Conservation (phyloP, 257 asterid species). For the Vinca minor region DNA sequence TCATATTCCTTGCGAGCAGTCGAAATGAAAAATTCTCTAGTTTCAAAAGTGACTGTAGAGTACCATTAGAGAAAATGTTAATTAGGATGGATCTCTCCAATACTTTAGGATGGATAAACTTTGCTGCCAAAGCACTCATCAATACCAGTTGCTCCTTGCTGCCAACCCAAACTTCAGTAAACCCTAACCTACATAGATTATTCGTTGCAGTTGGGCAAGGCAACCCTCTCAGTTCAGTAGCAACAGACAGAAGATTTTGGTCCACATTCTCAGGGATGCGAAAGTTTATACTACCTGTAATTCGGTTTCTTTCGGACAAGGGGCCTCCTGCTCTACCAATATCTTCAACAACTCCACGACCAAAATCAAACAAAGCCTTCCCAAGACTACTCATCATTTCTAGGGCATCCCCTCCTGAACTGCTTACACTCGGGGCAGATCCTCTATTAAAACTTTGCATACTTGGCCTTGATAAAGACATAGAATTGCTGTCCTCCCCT, state of each 20-base stretch:
- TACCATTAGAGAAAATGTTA: conserved; percentile 49
- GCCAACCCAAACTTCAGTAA: conserved; percentile 74
- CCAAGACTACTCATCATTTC: conserved; percentile 89
- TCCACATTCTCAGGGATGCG: conserved; percentile 43
- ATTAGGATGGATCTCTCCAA: conserved; percentile 64
- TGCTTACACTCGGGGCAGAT: conserved; percentile 36
- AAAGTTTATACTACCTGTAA: conserved; percentile 33
- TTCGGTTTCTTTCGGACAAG: conserved; percentile 39
- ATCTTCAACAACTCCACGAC: conserved; percentile 95
- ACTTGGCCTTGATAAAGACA: conserved; percentile 35
- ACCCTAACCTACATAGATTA: conserved; percentile 56
- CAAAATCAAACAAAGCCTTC: conserved; percentile 83
- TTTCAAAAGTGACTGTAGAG: conserved; percentile 55
- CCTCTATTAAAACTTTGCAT: conserved; percentile 29
- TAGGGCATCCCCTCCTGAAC: conserved; percentile 88
- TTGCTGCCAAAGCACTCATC: conserved; percentile 58
- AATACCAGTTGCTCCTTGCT: conserved; percentile 65
- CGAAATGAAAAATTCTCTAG: conserved; percentile 60
- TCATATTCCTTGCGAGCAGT: conserved; percentile 70
- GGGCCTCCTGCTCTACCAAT: conserved; percentile 70
- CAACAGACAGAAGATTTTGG: conserved; percentile 36
- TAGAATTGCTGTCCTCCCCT: conserved; percentile 29
- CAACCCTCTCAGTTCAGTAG: conserved; percentile 70
- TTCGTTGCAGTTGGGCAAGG: conserved; percentile 83
- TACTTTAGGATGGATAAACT: conserved; percentile 77